Percentiles rank a stretch among this genome's conserved stretches.
phyloP scores from a whole-genome alignment of 768 basidiomycete genomes.

The Chalciporus chontae region DNA sequence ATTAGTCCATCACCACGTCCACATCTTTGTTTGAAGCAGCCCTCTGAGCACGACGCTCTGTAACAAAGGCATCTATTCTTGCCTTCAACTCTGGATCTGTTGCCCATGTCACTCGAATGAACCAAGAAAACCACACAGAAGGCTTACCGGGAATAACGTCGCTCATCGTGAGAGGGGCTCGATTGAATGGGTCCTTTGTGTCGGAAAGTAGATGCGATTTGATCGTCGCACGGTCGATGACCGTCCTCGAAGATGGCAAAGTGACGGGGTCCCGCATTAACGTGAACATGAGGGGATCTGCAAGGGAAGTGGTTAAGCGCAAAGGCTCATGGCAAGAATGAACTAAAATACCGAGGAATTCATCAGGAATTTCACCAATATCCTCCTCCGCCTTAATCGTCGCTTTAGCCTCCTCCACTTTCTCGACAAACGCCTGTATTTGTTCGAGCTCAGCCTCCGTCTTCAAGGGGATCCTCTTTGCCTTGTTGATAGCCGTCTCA shows the following conservation, averaged over 20 bases:
- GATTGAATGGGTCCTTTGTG: conserved; percentile 93
- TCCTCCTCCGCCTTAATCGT: conserved; percentile 86
- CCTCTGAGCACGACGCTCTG: conserved; percentile 48
- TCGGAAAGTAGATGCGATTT: conserved; percentile 93
- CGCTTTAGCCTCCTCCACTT: conserved; percentile 82
- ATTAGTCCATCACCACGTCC: conserved; percentile 26
- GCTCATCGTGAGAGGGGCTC: conserved; percentile 72
- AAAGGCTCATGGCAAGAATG: background rate
- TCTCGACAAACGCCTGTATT: conserved; percentile 65
- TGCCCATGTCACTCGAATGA: conserved; percentile 6
- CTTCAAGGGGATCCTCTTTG: conserved; percentile 63
- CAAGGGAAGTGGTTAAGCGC: background rate
- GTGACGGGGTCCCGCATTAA: conserved; percentile 95
- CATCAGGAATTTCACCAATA: conserved; percentile 90
- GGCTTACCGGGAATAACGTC: conserved; percentile 73
- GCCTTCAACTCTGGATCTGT: conserved; percentile 68
- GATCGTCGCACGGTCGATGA: conserved; percentile 89
- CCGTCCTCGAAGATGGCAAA: conserved; percentile 74
- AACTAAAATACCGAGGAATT: conserved; percentile 73
- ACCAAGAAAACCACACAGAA: background rate
- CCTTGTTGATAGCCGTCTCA: conserved; percentile 68
- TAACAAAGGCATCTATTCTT: conserved; percentile 68
- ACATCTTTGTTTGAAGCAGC: conserved; percentile 25
- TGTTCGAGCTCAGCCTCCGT: conserved; percentile 70
- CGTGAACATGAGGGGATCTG: conserved; percentile 87